A percentile compares a stretch with the other conserved stretches of the same genome.
These are phyloP conservation scores for Flaveria ramosissima DNA, from an alignment of 129 eudicot species.

Conservation along the genomic window DNA sequence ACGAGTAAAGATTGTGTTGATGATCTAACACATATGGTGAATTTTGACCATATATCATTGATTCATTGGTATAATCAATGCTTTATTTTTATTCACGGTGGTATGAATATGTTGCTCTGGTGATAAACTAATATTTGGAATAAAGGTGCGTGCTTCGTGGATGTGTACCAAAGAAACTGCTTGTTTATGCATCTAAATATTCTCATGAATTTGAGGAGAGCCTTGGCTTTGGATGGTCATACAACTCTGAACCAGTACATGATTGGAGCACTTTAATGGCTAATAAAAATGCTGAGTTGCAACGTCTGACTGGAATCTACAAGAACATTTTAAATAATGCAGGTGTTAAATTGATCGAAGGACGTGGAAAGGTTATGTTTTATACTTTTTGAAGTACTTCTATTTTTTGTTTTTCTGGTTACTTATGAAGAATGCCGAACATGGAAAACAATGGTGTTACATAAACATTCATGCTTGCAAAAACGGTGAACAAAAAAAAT, in stretches of 20 bases:
- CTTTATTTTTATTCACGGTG: slow-evolving; percentile 14
- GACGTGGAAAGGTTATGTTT: slow-evolving; percentile 94
- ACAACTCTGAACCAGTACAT: slow-evolving; percentile 87
- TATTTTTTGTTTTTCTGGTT: not conserved
- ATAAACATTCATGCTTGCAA: not conserved
- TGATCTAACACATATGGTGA: slow-evolving; percentile 5
- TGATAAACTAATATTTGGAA: slow-evolving; percentile 30
- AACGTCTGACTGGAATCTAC: slow-evolving; percentile 91
- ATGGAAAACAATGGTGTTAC: not conserved
- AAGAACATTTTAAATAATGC: slow-evolving; percentile 85
- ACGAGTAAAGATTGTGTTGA: slow-evolving; percentile 12
- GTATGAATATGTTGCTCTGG: slow-evolving; percentile 15
- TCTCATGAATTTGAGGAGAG: slow-evolving; percentile 98
- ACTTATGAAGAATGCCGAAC: not conserved
- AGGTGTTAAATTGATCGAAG: slow-evolving; percentile 83
- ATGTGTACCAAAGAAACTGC: slow-evolving; percentile 95
- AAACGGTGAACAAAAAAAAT: not conserved
- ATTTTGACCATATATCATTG: not conserved
- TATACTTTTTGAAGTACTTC: not conserved
- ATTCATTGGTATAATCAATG: slow-evolving; percentile 14
- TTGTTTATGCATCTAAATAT: slow-evolving; percentile 93
- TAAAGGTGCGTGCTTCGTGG: slow-evolving; percentile 98
- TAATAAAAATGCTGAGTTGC: slow-evolving; percentile 93
- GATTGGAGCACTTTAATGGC: slow-evolving; percentile 97
- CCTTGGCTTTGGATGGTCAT: slow-evolving; percentile 93